Conservation (phyloP, 805 yeast species). For the Pichia occidentalis region DNA sequence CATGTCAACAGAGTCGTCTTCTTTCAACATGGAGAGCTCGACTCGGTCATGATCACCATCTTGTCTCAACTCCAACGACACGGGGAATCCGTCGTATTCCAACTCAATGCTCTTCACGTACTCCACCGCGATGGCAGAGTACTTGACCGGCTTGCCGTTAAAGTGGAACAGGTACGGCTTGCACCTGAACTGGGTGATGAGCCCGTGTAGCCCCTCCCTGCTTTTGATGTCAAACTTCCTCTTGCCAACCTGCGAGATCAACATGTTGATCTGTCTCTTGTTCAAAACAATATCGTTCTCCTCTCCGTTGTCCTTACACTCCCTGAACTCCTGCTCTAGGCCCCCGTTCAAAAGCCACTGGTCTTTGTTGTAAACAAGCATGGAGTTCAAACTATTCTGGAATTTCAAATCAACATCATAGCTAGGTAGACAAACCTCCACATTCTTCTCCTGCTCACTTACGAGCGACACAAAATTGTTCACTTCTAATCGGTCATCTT, state of each 20-base stretch:
- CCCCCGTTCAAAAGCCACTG: constrained; percentile 14
- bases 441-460: constrained; percentile 25
- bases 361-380: constrained; percentile 18
- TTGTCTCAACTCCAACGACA: constrained; percentile 24
- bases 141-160: constrained; percentile 6
- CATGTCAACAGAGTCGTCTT: constrained; percentile 10
- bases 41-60: constrained; percentile 21
- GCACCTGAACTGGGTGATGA: constrained; percentile 8
- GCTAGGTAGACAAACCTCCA: constrained; percentile 24
- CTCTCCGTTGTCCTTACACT: constrained; percentile 9
- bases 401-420: constrained; percentile 26
- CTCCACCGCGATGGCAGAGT: constrained; percentile 16
- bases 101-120: constrained; percentile 25
- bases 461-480: constrained; percentile 22
- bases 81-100: constrained; percentile 21
- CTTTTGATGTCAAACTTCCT: constrained; percentile 17
- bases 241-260: constrained; percentile 20
- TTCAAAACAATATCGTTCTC: constrained; percentile 12
- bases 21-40: constrained; percentile 23
- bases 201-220: constrained; percentile 5
- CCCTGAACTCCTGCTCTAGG: constrained; percentile 3
- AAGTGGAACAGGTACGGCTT: constrained; percentile 10
- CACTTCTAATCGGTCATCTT: constrained; percentile 17
- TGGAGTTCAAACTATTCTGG: constrained; percentile 26
- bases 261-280: constrained; percentile 20